A percentile compares a stretch with the other conserved stretches of the same genome.
Evolutionary conservation across 306 rosid species (phyloP).

Genomic region (Trifolium repens): DNA sequence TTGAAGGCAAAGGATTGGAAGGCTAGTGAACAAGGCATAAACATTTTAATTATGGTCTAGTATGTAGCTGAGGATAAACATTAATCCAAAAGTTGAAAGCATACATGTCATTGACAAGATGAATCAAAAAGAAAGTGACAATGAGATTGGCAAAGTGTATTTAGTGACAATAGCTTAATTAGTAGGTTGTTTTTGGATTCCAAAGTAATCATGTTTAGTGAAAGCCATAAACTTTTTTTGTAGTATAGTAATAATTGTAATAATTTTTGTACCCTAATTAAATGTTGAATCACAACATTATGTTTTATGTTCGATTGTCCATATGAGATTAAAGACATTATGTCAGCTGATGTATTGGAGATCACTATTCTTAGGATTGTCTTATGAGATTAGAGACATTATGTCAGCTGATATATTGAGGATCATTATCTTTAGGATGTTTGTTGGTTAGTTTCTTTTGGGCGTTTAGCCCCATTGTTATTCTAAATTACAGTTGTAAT

Average conservation of each 20-base stretch:
- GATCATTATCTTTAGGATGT: too few relatives aligned
- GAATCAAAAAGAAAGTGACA: constrained; percentile 43
- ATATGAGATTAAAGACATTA: too few relatives aligned
- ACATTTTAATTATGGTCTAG: constrained; percentile 79
- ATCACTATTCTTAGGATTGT: too few relatives aligned
- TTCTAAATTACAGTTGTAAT: too few relatives aligned
- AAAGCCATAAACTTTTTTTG: constrained; percentile 54
- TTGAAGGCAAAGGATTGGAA: constrained; percentile 39
- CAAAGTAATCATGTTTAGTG: constrained; percentile 57
- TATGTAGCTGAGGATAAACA: constrained; percentile 79
- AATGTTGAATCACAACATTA: constrained; percentile 30
- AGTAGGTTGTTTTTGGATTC: constrained; percentile 52
- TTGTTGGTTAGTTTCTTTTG: too few relatives aligned
- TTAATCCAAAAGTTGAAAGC: constrained; percentile 59
- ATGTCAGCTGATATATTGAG: too few relatives aligned
- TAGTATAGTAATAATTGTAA: constrained; percentile 42
- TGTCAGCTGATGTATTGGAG: too few relatives aligned
- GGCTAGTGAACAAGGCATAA: constrained; percentile 57
- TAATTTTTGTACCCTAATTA: constrained; percentile 39
- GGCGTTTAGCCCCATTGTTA: too few relatives aligned
- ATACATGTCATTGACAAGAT: constrained; percentile 64
- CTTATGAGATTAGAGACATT: too few relatives aligned
- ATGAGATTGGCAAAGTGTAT: constrained; percentile 41
- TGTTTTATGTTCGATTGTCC: too few relatives aligned
- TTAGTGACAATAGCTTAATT: constrained; percentile 39